Conservation (phyloP, 148 eudicot genomes). For the Cornus florida region DNA sequence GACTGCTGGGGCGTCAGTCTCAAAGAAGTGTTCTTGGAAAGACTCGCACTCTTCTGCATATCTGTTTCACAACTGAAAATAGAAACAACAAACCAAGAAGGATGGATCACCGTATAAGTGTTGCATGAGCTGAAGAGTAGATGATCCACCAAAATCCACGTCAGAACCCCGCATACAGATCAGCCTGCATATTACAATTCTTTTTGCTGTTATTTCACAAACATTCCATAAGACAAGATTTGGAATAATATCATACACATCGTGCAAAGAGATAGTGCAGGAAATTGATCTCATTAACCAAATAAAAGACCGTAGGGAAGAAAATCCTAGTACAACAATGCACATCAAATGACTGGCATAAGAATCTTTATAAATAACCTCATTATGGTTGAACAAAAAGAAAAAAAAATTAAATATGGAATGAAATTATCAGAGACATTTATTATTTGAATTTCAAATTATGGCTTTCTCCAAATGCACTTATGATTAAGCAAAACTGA, state of each 20-base stretch:
- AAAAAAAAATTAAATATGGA: too few relatives aligned
- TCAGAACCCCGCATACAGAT: neutral
- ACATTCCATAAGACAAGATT: neutral
- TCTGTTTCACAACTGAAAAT: conserved; percentile 22
- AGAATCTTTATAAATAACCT: too few relatives aligned
- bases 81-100: conserved; percentile 7
- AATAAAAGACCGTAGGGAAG: neutral
- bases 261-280: neutral
- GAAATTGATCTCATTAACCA: neutral
- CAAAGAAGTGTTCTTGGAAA: conserved; percentile 65
- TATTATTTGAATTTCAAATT: too few relatives aligned
- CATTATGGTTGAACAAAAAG: too few relatives aligned
- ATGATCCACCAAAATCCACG: neutral
- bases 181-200: neutral
- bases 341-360: neutral
- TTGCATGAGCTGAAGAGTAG: conserved; percentile 10
- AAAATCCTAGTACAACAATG: neutral
- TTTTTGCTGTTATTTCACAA: neutral
- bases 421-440: too few relatives aligned
- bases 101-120: neutral
- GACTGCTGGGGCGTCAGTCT: conserved; percentile 78
- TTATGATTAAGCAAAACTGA: too few relatives aligned
- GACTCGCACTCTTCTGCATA: conserved; percentile 81
- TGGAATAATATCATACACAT: neutral
- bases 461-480: too few relatives aligned